Conservation (phyloP, 1,284 basidiomycete genomes). For the Cryptococcus sp. region DNA sequence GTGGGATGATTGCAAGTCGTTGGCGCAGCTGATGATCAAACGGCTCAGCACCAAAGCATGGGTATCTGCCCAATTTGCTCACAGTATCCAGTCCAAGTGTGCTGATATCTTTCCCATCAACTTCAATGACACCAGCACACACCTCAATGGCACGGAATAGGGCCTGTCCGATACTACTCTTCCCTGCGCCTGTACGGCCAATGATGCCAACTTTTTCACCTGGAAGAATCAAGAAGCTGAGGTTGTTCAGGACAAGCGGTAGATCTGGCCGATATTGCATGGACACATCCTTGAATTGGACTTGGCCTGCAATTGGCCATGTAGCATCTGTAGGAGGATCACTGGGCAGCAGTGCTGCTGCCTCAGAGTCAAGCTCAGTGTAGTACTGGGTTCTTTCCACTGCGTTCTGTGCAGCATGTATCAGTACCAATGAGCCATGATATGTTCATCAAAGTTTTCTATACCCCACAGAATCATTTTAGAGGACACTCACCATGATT, state of each 20-base stretch:
- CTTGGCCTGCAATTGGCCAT: constrained; percentile 45
- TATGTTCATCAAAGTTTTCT: neutral
- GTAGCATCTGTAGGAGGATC: constrained; percentile 20
- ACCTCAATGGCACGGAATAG: constrained; percentile 71
- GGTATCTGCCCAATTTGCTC: constrained; percentile 1
- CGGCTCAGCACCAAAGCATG: neutral
- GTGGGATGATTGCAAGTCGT: constrained; percentile 64
- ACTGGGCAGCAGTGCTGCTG: constrained; percentile 14
- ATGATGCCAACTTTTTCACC: constrained; percentile 64
- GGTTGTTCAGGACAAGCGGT: constrained; percentile 43
- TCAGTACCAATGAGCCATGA: constrained; percentile 15
- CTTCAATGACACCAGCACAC: constrained; percentile 61
- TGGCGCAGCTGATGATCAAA: constrained; percentile 62
- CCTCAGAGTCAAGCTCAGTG: constrained; percentile 29
- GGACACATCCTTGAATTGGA: constrained; percentile 49
- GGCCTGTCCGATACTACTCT: constrained; percentile 60
- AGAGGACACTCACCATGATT: neutral
- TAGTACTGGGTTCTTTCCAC: constrained; percentile 40
- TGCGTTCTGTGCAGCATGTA: constrained; percentile 29
- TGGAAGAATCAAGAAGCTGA: constrained; percentile 36
- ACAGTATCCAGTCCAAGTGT: constrained; percentile 61
- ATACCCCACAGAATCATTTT: neutral
- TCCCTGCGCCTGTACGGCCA: constrained; percentile 68
- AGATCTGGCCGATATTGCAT: constrained; percentile 49
- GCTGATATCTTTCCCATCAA: constrained; percentile 64